Evolutionary conservation across 805 yeast species (phyloP), one percentile per base, ranked within the genome.

Genomic region (Kuraishia ogatae): DNA sequence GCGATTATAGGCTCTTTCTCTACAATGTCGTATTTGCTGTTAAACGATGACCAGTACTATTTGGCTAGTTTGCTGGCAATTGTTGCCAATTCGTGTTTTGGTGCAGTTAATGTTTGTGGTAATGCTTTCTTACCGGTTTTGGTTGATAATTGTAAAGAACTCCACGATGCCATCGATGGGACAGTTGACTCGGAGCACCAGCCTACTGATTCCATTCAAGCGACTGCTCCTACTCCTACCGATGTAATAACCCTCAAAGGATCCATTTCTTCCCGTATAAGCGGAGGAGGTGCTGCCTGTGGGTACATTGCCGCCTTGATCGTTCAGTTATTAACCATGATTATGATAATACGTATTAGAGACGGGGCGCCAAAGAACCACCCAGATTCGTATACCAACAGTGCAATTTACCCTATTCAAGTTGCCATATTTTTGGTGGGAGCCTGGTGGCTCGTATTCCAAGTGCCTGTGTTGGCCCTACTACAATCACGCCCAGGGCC

Each of bases 51-150:
- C 35, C 74, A 76, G 49, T 82, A 78, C 64, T 80, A 81, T 55
- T 57, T 74, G n/a, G 83, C 85, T 1, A 67, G 74, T 0, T 22
- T 80, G 0, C 66, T 84, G 17, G 85, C 88, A 17, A 76, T 86
- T 5, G 52, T 83, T 0, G 85, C 89, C 1, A 87, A 85, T 61
- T 74, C 85, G 17, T 79, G 87, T 22, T 87, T 81, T 67, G 96
- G 96, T 0, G 89, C 87, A 8, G 89, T 85, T 2, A 84, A 84
- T 55, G 93, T 87, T 11, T 85, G 91, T 60, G 92, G 91, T 6
- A 88, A 87, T 65, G 84, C 94, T 1, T 80, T 81, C 59, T 66
- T 87, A 49, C 91, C 94, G 0, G 73, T 80, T 0, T 67, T 87
- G 43, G 86, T 82, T 1, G 68, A 75, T 17, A 77, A 78, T 56